Evolutionary conservation across 352 stramenopile species (phyloP), one percentile per base, ranked within the genome.

Genomic region (Phytopythium sindhum): DNA sequence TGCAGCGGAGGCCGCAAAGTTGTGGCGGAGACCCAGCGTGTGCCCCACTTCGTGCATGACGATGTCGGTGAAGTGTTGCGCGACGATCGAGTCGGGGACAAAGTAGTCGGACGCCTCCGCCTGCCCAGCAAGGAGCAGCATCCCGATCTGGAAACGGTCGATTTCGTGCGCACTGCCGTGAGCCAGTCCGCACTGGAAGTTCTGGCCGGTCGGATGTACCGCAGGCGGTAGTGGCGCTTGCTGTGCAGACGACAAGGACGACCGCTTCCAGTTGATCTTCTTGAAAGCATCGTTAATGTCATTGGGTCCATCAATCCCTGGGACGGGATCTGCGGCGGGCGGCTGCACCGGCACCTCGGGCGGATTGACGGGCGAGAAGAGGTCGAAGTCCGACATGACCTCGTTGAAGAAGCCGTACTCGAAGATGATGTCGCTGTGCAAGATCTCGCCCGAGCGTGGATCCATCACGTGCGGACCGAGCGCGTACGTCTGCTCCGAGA

Each of bases 11-110:
- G 77, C 88, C 9, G 72, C 77, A 71, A 96, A 96, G 65, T 96
- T 97, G 70, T 97, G 88, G 14, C 87, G 81, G 14, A 96, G 73
- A 7, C 86, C 88, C 2, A 97, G 78, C 15, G 87, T 95, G 65
- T 97, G 90, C 9, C 88, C 90, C 28, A 96, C 87, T 70, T 97
- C 88, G 60, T 97, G 89, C 82, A 96, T 93, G 31, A 95, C 78
- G 37, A 94, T 88, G 61, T 88, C 75, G 10, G 72, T 70, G 57
- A 97, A 85, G 48, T 91, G 79, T 33, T 83, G 74, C 24, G 71
- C 72, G 15, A 95, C 79, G 60, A 93, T 70, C 26, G 70, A 67
- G 44, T 89, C 75, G 2, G 85, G 74, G 24, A 93, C 73, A 33
- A 71, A 78, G 23, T 35, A 72, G 11, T 39, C 39, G 5, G 56